Base-by-base conservation (phyloP, 1,139 yeast genomes). In the Suhomyces wounanorum region DNA sequence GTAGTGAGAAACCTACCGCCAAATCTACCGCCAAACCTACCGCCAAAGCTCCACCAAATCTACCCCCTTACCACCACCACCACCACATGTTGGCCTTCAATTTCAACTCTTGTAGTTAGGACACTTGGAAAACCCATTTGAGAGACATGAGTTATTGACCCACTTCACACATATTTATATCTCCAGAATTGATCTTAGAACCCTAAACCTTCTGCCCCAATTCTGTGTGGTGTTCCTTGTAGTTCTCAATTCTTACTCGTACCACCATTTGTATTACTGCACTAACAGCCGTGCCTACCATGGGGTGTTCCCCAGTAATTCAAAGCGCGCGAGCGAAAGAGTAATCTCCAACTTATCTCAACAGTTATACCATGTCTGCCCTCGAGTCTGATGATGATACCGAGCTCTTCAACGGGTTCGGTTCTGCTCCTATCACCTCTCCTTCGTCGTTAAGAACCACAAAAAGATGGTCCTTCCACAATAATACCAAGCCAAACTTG, bases 391-490 rank as follows among this genome's bases (percentile, higher is more conserved):
- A 69, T 45, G 69, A 67, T 26, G 77, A 70, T 37, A 61, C 64
- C 35, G 79, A 74, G 57, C 55, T 74, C 51, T 65, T 62, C 56
- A 65, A 74, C 54, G 78, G 78, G 18, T 73, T 75, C 55, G 79
- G 79, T 5, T 65, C 74, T 16, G 65, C 69, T 9, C 74, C 76
- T 14, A 53, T 73, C 26, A 59, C 69, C 44, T 28, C 42, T 4
- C 61, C 61, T 51, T 46, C 63, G 59, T 43, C 52, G 14, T 16
- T 28, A 48, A 63, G 79, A 54, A 73, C 77, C 33, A 68, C 67
- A 44, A 75, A 75, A 55, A 63, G 80, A 56, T 75, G 80, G 80
- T 73, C 78, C 13, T 75, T 75, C 61, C 75, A 74, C 58, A 67
- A 69, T 58, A 63, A 64, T 51, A 59, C 70, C 40, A 66, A 65